These are phyloP conservation scores for Nicotiana benthamiana DNA, from an alignment of 257 asterid species.

Conservation along the genomic window DNA sequence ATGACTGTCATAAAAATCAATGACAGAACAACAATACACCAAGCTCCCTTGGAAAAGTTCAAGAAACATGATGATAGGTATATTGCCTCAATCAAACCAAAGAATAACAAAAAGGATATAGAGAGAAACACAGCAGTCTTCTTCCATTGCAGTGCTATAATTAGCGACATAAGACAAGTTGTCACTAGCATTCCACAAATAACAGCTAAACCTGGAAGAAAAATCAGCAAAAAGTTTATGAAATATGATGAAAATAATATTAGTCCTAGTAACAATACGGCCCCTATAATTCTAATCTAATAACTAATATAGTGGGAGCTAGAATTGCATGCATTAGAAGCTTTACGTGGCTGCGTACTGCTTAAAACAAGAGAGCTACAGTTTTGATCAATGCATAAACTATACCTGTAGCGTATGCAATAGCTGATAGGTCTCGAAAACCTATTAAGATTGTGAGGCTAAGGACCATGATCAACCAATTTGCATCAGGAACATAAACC, in stretches of 20 bases:
- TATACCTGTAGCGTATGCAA: slow-evolving; percentile 74
- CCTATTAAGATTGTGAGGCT: slow-evolving; percentile 69
- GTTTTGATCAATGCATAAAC: not conserved
- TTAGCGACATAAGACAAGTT: slow-evolving; percentile 82
- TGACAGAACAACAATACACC: slow-evolving; percentile 53
- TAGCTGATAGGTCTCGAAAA: slow-evolving; percentile 52
- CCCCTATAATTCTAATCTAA: not conserved
- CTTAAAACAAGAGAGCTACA: not conserved
- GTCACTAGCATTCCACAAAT: slow-evolving; percentile 69
- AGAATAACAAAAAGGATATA: slow-evolving; percentile 49
- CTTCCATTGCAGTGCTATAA: slow-evolving; percentile 80
- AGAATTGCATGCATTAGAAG: too few species aligned
- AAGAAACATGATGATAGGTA: slow-evolving; percentile 52
- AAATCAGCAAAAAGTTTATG: not conserved
- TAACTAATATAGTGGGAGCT: not conserved
- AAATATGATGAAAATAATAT: not conserved
- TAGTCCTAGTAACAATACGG: not conserved
- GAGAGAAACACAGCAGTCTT: slow-evolving; percentile 33
- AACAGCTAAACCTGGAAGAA: slow-evolving; percentile 61
- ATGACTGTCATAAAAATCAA: slow-evolving; percentile 47
- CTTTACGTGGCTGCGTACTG: not conserved
- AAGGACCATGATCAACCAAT: slow-evolving; percentile 80
- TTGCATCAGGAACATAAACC: slow-evolving; percentile 80
- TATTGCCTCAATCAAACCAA: slow-evolving; percentile 59
- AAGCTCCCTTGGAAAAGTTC: slow-evolving; percentile 66